Conservation (phyloP, 2,329 filamentous ascomycete species). For the Alternaria angustiovoidea region DNA sequence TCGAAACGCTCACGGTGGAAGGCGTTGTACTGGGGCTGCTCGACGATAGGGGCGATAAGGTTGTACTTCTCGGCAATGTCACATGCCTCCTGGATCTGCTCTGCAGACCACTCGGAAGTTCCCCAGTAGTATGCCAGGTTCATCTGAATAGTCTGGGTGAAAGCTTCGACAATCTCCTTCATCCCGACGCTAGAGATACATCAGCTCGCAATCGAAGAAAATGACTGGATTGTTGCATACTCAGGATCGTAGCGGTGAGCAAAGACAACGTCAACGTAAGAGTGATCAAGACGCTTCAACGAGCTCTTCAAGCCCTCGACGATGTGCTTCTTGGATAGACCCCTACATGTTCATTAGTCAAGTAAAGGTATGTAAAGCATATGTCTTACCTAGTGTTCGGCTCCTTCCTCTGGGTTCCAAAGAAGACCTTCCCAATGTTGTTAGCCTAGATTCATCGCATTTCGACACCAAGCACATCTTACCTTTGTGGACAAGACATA, state of each 20-base stretch:
- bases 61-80: conserved; percentile 70
- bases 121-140: conserved; percentile 65
- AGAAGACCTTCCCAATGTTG: conserved; percentile 55
- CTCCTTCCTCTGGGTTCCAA: conserved; percentile 66
- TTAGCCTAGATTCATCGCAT: conserved; percentile 9
- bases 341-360: conserved; percentile 31
- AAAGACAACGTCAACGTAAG: conserved; percentile 73
- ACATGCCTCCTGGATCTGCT: conserved; percentile 66
- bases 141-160: conserved; percentile 61
- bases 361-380: background rate
- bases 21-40: conserved; percentile 68
- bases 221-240: conserved; percentile 26
- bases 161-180: conserved; percentile 68
- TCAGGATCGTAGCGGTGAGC: conserved; percentile 67
- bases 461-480: background rate
- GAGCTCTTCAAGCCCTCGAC: conserved; percentile 67
- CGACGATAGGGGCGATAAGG: conserved; percentile 64
- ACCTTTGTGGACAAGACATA: conserved; percentile 40
- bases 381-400: conserved; percentile 56
- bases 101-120: conserved; percentile 67
- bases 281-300: conserved; percentile 66
- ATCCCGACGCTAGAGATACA: conserved; percentile 59
- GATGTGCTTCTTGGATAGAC: conserved; percentile 60
- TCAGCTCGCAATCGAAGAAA: conserved; percentile 7
- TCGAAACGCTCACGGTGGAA: conserved; percentile 69